These are phyloP conservation scores for Didymella sp. DNA, from an alignment of 2,329 filamentous ascomycete genomes.

Conservation along the genomic window DNA sequence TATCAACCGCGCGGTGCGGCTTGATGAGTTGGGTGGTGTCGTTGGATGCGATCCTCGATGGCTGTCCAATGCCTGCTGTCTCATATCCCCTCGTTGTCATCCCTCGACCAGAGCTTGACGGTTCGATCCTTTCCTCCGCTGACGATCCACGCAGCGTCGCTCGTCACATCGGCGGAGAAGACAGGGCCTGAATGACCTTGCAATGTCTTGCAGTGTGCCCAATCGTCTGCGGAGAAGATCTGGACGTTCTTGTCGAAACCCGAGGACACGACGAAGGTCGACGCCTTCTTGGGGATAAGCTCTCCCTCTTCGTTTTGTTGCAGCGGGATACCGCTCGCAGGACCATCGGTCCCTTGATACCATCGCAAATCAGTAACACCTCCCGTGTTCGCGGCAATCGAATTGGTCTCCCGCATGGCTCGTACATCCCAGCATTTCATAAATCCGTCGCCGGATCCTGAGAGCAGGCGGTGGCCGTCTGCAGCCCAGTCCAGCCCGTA, in stretches of 20 bases:
- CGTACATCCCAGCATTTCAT: constrained; percentile 98
- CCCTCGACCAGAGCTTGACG: constrained; percentile 93
- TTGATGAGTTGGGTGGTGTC: background rate
- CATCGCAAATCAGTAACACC: constrained; percentile 92
- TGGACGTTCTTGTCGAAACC: constrained; percentile 97
- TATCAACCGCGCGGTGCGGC: background rate
- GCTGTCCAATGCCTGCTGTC: background rate
- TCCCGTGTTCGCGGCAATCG: constrained; percentile 88
- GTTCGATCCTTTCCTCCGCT: constrained; percentile 94
- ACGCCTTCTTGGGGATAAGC: constrained; percentile 76
- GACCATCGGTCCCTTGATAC: constrained; percentile 87
- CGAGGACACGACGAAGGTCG: constrained; percentile 87
- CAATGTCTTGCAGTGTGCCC: constrained; percentile 85
- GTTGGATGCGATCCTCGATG: background rate
- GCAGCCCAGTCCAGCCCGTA: constrained; percentile 91
- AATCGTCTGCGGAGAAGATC: constrained; percentile 95
- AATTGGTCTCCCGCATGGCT: constrained; percentile 81
- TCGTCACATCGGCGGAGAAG: constrained; percentile 85
- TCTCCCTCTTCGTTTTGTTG: constrained; percentile 70
- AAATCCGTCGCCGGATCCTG: constrained; percentile 91
- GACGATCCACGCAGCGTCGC: constrained; percentile 88
- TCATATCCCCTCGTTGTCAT: constrained; percentile 55
- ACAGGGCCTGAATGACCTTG: constrained; percentile 93
- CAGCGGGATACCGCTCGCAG: constrained; percentile 66
- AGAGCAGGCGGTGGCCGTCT: constrained; percentile 91